phyloP scores from a whole-genome alignment of 169 alveolate species.

The Plasmodium chabaudi region DNA sequence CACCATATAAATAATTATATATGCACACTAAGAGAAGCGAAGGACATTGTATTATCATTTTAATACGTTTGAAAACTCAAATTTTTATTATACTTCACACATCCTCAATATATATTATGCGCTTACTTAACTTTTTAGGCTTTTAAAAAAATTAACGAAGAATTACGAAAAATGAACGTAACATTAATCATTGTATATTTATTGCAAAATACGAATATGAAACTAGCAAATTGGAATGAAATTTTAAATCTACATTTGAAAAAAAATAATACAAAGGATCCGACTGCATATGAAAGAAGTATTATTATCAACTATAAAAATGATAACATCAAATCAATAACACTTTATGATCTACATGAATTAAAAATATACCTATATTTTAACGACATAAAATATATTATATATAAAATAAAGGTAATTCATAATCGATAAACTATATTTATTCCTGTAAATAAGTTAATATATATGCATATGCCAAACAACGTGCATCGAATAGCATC shows the following conservation, averaged over 20 bases:
- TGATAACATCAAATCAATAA: slow-evolving; percentile 54
- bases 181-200: slow-evolving; percentile 60
- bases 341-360: slow-evolving; percentile 64
- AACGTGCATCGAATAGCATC: background rate
- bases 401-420: slow-evolving; percentile 71
- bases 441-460: background rate
- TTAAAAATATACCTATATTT: slow-evolving; percentile 49
- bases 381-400: slow-evolving; percentile 65
- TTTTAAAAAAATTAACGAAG: slow-evolving; percentile 69
- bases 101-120: background rate
- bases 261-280: slow-evolving; percentile 40
- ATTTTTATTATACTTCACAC: background rate
- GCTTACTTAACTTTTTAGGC: slow-evolving; percentile 30
- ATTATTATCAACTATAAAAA: slow-evolving; percentile 58
- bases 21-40: too few species aligned
- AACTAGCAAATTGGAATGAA: slow-evolving; percentile 66
- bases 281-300: slow-evolving; percentile 30
- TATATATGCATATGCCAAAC: background rate
- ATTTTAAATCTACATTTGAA: slow-evolving; percentile 47
- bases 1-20: background rate
- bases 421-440: background rate
- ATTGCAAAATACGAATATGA: slow-evolving; percentile 69
- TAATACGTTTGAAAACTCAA: background rate
- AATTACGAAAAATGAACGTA: slow-evolving; percentile 60
- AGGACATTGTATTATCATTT: too few species aligned